Evolutionary conservation across 2,329 filamentous ascomycete genomes (phyloP).

Genomic region (Fusarium verrucosum): DNA sequence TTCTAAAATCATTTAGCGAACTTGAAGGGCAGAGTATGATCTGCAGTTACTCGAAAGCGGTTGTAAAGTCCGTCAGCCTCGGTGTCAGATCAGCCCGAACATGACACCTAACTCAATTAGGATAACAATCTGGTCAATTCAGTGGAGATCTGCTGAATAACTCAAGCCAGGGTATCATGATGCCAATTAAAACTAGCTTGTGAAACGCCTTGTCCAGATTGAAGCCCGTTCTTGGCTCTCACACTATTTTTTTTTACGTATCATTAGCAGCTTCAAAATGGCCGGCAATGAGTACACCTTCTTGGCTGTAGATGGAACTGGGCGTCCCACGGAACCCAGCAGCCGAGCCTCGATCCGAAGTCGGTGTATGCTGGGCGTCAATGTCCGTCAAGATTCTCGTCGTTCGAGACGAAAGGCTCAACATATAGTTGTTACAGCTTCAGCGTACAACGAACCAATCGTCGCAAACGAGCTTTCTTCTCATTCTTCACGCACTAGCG

Average conservation of each 20-base stretch:
- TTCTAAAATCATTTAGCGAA: not conserved
- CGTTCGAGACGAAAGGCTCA: not conserved
- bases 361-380: constrained; percentile 11
- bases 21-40: not conserved
- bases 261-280: not conserved
- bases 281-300: not conserved
- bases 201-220: not conserved
- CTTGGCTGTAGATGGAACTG: not conserved
- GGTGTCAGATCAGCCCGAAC: not conserved
- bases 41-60: not conserved
- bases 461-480: not conserved
- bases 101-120: not conserved
- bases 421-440: rapidly evolving
- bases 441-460: rapidly evolving
- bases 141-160: not conserved
- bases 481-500: no score
- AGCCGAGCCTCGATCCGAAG: constrained; percentile 3
- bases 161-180: not conserved
- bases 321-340: not conserved
- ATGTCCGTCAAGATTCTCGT: constrained; percentile 2
- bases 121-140: not conserved
- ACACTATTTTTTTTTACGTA: not conserved
- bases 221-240: not conserved
- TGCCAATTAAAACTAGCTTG: not conserved
- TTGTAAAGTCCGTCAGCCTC: rapidly evolving